Evolutionary conservation across 345 rosid genomes (phyloP), one percentile per base, ranked within the genome.

Genomic region (Pugionium dolabratum): DNA sequence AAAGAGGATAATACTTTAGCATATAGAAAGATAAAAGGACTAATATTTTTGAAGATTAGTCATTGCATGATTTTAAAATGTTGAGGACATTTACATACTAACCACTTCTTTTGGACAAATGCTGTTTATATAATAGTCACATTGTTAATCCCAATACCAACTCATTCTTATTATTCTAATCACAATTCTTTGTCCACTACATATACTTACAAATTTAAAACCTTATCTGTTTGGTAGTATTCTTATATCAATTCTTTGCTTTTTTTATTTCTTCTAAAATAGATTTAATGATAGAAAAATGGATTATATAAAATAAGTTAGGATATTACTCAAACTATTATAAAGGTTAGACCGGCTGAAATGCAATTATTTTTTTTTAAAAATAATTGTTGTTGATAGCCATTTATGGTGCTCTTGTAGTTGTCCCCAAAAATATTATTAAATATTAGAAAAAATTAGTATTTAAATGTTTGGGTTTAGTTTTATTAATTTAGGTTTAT

Each of bases 91-190:
- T 32, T 62, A 62, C 63, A 54, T 62, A 62, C 42, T 46, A 71
- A 62, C 75, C 50, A 71, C 39, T 53, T 62, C 1, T 61, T 61
- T 70, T 70, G 74, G 68, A 70, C 42, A 9, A 54, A 45, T 53
- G 62, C 8, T 62, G 57, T 54, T 54, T n/a, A 26, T 62, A 39
- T 37, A 9, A 62, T 36, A 54, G 27, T 55, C 44, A 7, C 11
- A 37, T 10, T 47, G 28, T 54, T 29, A 54, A 70, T 62, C 57
- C 36, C 35, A 37, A 62, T 45, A 47, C 37, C 62, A 71, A 54
- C 51, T 54, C 63, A 54, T 46, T 45, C 62, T 37, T 68, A 9
- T 42, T 69, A 59, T 59, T 62, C 41, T 71, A 62, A 45, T 62
- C 51, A 8, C 30, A 45, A 31, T 10, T 54, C 25, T 37, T 46